Evolutionary conservation across 805 yeast species (phyloP), one percentile per base, ranked within the genome.

Genomic region (Saccharomycopsis schoenii): DNA sequence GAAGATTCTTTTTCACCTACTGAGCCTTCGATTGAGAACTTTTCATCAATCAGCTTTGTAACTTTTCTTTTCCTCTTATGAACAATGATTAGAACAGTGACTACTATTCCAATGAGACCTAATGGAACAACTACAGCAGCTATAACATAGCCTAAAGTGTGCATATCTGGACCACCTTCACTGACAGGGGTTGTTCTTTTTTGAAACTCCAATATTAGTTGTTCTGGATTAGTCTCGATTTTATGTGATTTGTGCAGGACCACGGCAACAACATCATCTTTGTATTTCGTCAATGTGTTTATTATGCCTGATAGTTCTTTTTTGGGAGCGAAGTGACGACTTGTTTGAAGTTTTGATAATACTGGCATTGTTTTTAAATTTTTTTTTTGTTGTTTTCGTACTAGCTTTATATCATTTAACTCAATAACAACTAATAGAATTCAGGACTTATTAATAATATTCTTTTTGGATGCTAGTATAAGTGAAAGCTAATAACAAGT

Each of bases 101-200:
- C n/a, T 2, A 47, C 52, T 47, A 47, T 12, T 17, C 61, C 17
- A 4, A 61, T 42, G 3, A 63, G 25, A n/a, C 62, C 65, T 25
- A 63, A 43, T 11, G 63, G 63, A 4, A 63, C 60, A 3, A 63
- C 60, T 29, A 63, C 62, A 17, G 63, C 63, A 4, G 65, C 60
- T 10, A 63, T 58, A 8, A 63, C 62, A 29, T 63, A 63, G 19
- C 59, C 61, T 14, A 63, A 43, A 15, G 57, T 58, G 11, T 58
- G 54, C 19, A 34, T 56, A 55, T 63, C 65, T 21, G 61, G 52
- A 6, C 65, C 65, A 2, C 65, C 65, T n/a, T 50, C 47, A 17
- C 56, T 63, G 21, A 62, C 63, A 2, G 61, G 37, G 14, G 60
- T 39, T 4, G 29, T 17, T 58, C 60, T 51, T 42, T 58, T 58